Evolutionary conservation across 2,329 filamentous ascomycete genomes (phyloP).

Genomic region (Ophiostoma sp.): DNA sequence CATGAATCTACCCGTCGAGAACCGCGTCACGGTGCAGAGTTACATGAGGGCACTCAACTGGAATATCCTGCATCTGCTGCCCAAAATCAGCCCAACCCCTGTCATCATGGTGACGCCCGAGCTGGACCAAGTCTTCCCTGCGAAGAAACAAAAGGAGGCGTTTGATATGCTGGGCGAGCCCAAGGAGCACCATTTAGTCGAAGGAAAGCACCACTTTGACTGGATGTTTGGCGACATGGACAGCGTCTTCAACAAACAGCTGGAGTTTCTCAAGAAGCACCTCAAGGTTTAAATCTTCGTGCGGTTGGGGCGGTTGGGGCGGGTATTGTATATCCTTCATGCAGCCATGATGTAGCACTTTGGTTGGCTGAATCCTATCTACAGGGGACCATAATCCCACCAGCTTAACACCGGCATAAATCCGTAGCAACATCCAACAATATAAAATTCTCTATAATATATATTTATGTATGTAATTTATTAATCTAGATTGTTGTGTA

Average conservation of each 20-base stretch:
- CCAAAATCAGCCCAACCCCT: neutral
- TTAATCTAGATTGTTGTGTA: neutral
- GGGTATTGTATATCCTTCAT: neutral
- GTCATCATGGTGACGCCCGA: neutral
- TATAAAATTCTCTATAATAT: neutral
- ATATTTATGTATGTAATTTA: neutral
- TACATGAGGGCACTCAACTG: neutral
- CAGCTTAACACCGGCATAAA: neutral
- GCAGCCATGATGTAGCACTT: neutral
- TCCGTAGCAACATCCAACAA: neutral
- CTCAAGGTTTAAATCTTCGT: neutral
- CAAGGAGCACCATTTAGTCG: neutral
- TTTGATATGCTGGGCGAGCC: neutral
- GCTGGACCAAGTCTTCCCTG: neutral
- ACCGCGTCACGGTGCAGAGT: neutral
- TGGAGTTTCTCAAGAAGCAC: neutral
- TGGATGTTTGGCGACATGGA: slow-evolving; percentile 1
- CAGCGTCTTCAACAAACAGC: neutral
- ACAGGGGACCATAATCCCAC: neutral
- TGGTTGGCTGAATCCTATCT: neutral
- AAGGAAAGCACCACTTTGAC: neutral
- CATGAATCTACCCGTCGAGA: neutral
- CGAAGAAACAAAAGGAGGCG: neutral
- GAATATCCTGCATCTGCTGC: neutral
- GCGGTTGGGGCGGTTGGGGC: neutral